A percentile compares a stretch with the other conserved stretches of the same genome.
Evolutionary conservation across 1,284 basidiomycete species (phyloP).

Genomic region (Blastosporella zonata): DNA sequence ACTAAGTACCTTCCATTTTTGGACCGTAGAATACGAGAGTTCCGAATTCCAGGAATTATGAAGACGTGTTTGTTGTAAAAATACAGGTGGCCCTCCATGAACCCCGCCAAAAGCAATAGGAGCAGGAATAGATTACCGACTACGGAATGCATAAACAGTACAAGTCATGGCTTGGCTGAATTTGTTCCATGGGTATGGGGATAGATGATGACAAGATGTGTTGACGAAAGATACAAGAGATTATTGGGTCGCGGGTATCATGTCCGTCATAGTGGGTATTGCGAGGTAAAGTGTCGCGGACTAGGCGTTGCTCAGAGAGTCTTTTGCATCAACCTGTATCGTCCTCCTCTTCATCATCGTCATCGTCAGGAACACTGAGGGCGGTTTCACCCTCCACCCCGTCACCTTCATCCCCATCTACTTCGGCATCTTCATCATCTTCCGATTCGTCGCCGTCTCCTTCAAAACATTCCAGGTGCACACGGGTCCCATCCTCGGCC

Average conservation of each 20-base stretch:
- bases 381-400: slow-evolving; percentile 21
- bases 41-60: too few relatives aligned
- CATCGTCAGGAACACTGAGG: slow-evolving; percentile 2
- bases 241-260: not conserved
- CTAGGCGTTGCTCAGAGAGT: not conserved
- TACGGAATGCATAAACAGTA: not conserved
- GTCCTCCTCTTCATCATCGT: slow-evolving; percentile 6
- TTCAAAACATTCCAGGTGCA: slow-evolving; percentile 25
- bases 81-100: slow-evolving; percentile 4
- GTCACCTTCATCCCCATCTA: slow-evolving; percentile 22
- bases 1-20: too few relatives aligned
- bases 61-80: not conserved
- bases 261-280: not conserved
- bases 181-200: not conserved
- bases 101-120: not conserved
- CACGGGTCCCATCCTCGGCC: slow-evolving; percentile 15
- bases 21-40: too few relatives aligned
- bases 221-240: not conserved
- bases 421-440: slow-evolving; percentile 17
- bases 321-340: slow-evolving; percentile 4
- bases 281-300: not conserved
- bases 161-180: not conserved
- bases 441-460: slow-evolving; percentile 26
- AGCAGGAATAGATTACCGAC: not conserved
- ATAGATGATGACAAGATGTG: not conserved